Evolutionary conservation across 768 basidiomycete genomes (phyloP), one percentile per base, ranked within the genome.

Genomic region (Tulasnella sp.): DNA sequence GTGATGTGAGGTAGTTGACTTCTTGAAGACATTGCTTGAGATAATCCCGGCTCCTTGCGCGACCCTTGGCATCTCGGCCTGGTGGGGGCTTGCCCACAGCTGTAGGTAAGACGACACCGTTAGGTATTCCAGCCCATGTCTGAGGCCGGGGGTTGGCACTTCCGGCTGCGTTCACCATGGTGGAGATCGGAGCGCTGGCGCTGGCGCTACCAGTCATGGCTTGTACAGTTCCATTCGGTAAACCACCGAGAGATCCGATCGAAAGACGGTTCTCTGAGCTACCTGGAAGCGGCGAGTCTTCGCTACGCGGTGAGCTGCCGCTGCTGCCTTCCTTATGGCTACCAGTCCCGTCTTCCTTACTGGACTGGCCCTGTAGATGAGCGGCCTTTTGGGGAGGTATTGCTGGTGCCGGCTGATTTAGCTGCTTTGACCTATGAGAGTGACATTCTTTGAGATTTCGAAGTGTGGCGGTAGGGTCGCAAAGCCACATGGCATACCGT

Each of bases 11-110:
- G 72, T 99, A 99, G 11, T 90, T 89, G 65, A 99, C 88, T 77
- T 99, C 96, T 74, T 98, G 96, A 24, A 99, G 77, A 73, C 96
- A 97, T 84, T 99, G 95, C 73, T 98, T 99, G 66, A 99, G 79
- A 71, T 97, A 99, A 63, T 99, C 96, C 58, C 94, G 78, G 73
- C 91, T 94, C 60, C 91, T 80, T 44, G 94, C 92, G 67, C 95
- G 80, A 67, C 89, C 88, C 73, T 96, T 95, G n/a, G 92, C 92
- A 73, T 97, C 95, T 59, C 91, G 83, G 32, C 86, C 88, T 8
- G 84, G 82, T 23, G 79, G 84, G 42, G 82, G 86, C 69, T 83
- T 92, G 65, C 7, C 71, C 59, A 27, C 61, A 32, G 58, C 29
- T 29, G 48, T 49, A 15, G 58, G 58, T 27, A 59, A 32, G 34